Percentiles rank a stretch among this genome's conserved stretches.
phyloP scores from a whole-genome alignment of 1,139 yeast genomes.

The Hansenula sp. region DNA sequence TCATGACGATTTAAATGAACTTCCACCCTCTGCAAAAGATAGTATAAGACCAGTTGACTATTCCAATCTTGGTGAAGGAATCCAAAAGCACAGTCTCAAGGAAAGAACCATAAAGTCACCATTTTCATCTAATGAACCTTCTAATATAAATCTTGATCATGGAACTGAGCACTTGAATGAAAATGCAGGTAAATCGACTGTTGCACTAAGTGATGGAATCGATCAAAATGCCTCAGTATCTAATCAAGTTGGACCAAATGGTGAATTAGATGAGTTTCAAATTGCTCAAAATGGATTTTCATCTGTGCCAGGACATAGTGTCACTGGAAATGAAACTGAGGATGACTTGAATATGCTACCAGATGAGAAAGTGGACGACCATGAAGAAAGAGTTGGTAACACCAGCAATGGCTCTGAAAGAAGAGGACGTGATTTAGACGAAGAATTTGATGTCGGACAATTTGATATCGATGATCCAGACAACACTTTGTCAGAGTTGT shows the following conservation, averaged over 20 bases:
- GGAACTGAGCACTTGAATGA: too few species aligned
- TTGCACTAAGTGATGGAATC: too few species aligned
- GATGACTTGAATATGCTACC: slow-evolving; percentile 6
- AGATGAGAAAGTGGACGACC: background rate
- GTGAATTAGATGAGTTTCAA: background rate
- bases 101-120: too few species aligned
- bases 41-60: too few species aligned
- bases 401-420: background rate
- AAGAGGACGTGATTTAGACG: slow-evolving; percentile 17
- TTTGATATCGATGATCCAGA: slow-evolving; percentile 86
- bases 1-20: too few species aligned
- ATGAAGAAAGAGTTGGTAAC: background rate
- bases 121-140: too few species aligned
- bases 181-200: too few species aligned
- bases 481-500: slow-evolving; percentile 78
- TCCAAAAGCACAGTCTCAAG: too few species aligned
- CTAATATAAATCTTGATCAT: too few species aligned
- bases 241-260: background rate
- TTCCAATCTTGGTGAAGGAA: too few species aligned
- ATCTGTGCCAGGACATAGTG: background rate
- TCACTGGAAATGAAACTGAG: slow-evolving; percentile 4
- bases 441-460: slow-evolving; percentile 58
- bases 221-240: too few species aligned
- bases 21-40: too few species aligned
- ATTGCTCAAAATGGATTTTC: background rate